Conservation (phyloP, 306 rosid genomes). For the Quillaja saponaria region DNA sequence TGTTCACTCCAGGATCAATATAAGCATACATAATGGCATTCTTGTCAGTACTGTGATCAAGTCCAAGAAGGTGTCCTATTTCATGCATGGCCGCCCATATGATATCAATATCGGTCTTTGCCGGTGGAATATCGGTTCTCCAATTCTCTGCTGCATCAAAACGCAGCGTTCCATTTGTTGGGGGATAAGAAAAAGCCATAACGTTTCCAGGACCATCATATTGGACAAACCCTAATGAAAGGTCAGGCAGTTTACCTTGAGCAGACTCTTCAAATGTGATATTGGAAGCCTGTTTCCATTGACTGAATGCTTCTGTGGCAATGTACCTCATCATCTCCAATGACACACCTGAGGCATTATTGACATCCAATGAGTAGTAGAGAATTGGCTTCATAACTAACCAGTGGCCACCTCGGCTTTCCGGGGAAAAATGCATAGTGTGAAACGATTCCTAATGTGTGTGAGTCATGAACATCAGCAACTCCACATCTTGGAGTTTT, state of each 20-base stretch:
- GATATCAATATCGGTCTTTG: too few relatives aligned
- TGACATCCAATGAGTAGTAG: background rate
- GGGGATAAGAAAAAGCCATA: background rate
- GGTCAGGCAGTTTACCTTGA: background rate
- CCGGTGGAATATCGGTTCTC: too few relatives aligned
- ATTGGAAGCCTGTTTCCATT: background rate
- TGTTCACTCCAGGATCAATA: too few relatives aligned
- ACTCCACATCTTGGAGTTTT: conserved; percentile 16
- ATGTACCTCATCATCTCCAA: background rate
- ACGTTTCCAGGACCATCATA: background rate
- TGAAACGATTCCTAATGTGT: background rate
- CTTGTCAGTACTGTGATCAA: too few relatives aligned
- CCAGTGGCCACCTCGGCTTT: conserved; percentile 6
- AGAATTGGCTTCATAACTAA: background rate
- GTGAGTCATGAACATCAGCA: background rate
- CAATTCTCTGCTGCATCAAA: too few relatives aligned
- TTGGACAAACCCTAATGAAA: conserved; percentile 3
- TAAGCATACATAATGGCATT: too few relatives aligned
- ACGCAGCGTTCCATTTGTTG: too few relatives aligned
- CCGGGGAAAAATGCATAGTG: background rate
- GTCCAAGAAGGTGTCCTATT: too few relatives aligned
- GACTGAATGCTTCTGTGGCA: background rate
- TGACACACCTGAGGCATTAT: too few relatives aligned
- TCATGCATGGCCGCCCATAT: too few relatives aligned
- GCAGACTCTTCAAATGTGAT: background rate